Conservation (phyloP, 805 yeast species). For the Suhomyces pyralidae region DNA sequence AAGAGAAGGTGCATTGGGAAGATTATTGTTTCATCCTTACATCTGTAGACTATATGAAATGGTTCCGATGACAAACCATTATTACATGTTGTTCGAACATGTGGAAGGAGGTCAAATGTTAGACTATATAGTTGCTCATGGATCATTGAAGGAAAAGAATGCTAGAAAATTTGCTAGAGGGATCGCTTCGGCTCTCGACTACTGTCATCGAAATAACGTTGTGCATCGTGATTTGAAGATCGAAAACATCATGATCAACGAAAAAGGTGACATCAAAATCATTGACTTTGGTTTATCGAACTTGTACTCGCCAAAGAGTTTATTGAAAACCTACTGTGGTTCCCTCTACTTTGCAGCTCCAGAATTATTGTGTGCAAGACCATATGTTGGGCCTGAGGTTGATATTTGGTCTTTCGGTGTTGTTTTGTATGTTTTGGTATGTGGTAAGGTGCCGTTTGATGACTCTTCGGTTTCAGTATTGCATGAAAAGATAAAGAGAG, state of each 20-base stretch:
- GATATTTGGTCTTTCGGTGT: conserved; percentile 99
- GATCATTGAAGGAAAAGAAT: conserved; percentile 86
- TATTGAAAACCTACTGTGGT: conserved; percentile 94
- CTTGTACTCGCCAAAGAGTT: conserved; percentile 64
- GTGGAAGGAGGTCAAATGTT: conserved; percentile 97
- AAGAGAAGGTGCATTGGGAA: conserved; percentile 92
- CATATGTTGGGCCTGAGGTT: conserved; percentile 94
- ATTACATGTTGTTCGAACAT: conserved; percentile 94
- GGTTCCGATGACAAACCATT: conserved; percentile 94
- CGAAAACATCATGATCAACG: conserved; percentile 92
- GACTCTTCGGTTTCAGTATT: conserved; percentile 88
- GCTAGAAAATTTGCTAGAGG: conserved; percentile 95
- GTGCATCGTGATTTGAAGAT: conserved; percentile 96
- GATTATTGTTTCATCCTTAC: conserved; percentile 85
- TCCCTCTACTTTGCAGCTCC: conserved; percentile 98
- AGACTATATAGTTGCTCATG: conserved; percentile 95
- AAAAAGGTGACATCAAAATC: conserved; percentile 89
- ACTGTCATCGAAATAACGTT: conserved; percentile 89
- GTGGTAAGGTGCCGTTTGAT: conserved; percentile 98
- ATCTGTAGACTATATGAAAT: conserved; percentile 90
- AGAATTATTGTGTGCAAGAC: conserved; percentile 86
- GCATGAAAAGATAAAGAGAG: conserved; percentile 91
- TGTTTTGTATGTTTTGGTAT: conserved; percentile 88
- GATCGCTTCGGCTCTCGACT: conserved; percentile 88
- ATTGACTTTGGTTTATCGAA: conserved; percentile 96